Evolutionary conservation across 148 eudicot species (phyloP).

Genomic region (Diospyros kaki): DNA sequence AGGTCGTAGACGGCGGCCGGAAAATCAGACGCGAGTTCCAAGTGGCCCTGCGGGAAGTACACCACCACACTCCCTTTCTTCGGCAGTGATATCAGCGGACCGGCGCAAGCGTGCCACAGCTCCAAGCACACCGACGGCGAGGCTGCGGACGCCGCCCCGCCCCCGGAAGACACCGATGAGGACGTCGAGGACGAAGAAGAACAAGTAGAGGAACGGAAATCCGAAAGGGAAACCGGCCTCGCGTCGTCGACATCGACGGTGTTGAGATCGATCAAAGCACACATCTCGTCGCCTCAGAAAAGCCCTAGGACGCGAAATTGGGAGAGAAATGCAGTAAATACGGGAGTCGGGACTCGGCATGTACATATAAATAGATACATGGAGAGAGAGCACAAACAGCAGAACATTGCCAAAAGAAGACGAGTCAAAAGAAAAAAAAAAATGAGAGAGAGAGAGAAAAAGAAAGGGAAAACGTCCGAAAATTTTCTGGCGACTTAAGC

Average conservation of each 20-base stretch:
- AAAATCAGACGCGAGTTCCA: constrained; percentile 49
- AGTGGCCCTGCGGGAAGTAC: constrained; percentile 88
- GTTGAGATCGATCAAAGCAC: constrained; percentile 82
- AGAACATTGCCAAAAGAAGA: too few species aligned
- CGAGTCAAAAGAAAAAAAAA: too few species aligned
- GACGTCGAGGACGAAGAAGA: too few species aligned
- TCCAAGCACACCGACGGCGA: constrained; percentile 73
- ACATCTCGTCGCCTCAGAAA: constrained; percentile 33
- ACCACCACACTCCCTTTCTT: constrained; percentile 77
- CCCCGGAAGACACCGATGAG: too few species aligned
- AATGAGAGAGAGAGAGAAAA: neutral
- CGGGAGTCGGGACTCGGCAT: neutral
- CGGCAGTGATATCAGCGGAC: constrained; percentile 73
- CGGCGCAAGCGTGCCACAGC: constrained; percentile 99
- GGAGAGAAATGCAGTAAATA: neutral
- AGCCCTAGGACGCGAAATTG: constrained; percentile 10
- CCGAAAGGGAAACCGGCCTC: too few species aligned
- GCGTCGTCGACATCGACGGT: constrained; percentile 36
- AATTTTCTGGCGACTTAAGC: too few species aligned
- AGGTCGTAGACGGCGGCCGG: constrained; percentile 47
- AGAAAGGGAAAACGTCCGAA: neutral
- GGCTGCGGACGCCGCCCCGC: constrained; percentile 35
- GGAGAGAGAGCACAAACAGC: neutral
- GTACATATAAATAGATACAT: constrained; percentile 5
- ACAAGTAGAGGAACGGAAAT: too few species aligned